Percentiles rank a stretch among this genome's conserved stretches.
These are phyloP conservation scores for Rhizophagus clarus DNA, from an alignment of 192 early-diverging fungal species.

Conservation along the genomic window DNA sequence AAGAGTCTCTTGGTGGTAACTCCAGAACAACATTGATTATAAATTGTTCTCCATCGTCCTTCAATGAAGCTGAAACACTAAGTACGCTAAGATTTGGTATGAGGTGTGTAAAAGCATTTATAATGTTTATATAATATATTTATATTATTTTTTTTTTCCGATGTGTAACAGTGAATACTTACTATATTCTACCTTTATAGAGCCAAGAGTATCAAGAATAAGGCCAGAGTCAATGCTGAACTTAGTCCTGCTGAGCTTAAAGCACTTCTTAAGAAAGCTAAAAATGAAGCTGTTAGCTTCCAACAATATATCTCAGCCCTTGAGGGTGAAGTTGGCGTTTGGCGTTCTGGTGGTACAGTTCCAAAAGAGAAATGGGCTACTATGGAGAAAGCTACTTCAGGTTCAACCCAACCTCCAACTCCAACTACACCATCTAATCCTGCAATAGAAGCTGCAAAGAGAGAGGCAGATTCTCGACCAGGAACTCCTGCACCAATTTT, in stretches of 20 bases:
- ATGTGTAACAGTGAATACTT: not conserved
- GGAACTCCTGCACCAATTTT: constrained; percentile 78
- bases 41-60: constrained; percentile 97
- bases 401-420: constrained; percentile 53
- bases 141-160: not conserved
- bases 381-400: constrained; percentile 52
- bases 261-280: constrained; percentile 87
- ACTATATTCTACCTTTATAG: constrained; percentile 38
- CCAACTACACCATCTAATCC: constrained; percentile 49
- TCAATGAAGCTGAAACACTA: constrained; percentile 95
- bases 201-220: constrained; percentile 99
- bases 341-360: constrained; percentile 81
- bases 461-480: constrained; percentile 51
- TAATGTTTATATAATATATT: not conserved
- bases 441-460: constrained; percentile 24
- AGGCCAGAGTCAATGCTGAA: constrained; percentile 99
- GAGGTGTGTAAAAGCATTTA: constrained; percentile 40
- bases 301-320: constrained; percentile 83
- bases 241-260: constrained; percentile 95
- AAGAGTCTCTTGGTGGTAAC: constrained; percentile 99
- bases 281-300: constrained; percentile 76
- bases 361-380: constrained; percentile 61
- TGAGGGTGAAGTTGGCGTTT: constrained; percentile 87
- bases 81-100: constrained; percentile 96
- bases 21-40: constrained; percentile 98